Percentiles rank a stretch among this genome's conserved stretches.
Evolutionary conservation across 192 early-diverging fungal species (phyloP).

Genomic region (Backusella sp.): DNA sequence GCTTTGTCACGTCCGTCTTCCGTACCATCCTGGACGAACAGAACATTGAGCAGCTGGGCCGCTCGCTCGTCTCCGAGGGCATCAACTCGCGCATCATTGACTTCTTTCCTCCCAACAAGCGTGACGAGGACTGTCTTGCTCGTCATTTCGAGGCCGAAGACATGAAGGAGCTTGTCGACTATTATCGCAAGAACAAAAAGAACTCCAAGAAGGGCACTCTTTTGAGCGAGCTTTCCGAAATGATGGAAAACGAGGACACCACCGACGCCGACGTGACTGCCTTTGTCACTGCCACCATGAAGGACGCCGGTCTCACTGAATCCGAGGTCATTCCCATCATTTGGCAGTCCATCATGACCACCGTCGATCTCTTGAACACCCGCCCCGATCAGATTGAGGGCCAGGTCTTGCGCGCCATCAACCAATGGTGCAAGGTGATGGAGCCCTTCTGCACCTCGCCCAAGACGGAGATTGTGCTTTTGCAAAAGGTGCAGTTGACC

Average conservation of each 20-base stretch:
- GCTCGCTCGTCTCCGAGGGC: slow-evolving; percentile 64
- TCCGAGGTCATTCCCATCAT: slow-evolving; percentile 69
- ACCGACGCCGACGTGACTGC: slow-evolving; percentile 53
- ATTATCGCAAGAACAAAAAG: slow-evolving; percentile 73
- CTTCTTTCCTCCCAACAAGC: slow-evolving; percentile 92
- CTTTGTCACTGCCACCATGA: slow-evolving; percentile 64
- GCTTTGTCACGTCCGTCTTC: slow-evolving; percentile 83
- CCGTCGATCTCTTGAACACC: slow-evolving; percentile 73
- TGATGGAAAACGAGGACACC: slow-evolving; percentile 54
- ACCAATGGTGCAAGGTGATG: slow-evolving; percentile 72
- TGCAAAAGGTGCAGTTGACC: slow-evolving; percentile 83
- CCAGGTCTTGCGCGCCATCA: slow-evolving; percentile 61
- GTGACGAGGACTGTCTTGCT: slow-evolving; percentile 82
- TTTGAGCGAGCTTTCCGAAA: slow-evolving; percentile 44
- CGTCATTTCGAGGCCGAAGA: slow-evolving; percentile 94
- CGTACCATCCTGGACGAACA: slow-evolving; percentile 78
- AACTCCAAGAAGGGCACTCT: slow-evolving; percentile 65
- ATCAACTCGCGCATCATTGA: slow-evolving; percentile 77
- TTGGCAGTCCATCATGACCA: slow-evolving; percentile 82
- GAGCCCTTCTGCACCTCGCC: slow-evolving; percentile 73
- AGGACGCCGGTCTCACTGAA: slow-evolving; percentile 74
- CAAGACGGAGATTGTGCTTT: slow-evolving; percentile 82
- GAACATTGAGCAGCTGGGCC: slow-evolving; percentile 72
- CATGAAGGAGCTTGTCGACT: slow-evolving; percentile 83
- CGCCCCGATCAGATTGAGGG: slow-evolving; percentile 85